Evolutionary conservation across 2,329 filamentous ascomycete species (phyloP).

Genomic region (Lachnellula arida): DNA sequence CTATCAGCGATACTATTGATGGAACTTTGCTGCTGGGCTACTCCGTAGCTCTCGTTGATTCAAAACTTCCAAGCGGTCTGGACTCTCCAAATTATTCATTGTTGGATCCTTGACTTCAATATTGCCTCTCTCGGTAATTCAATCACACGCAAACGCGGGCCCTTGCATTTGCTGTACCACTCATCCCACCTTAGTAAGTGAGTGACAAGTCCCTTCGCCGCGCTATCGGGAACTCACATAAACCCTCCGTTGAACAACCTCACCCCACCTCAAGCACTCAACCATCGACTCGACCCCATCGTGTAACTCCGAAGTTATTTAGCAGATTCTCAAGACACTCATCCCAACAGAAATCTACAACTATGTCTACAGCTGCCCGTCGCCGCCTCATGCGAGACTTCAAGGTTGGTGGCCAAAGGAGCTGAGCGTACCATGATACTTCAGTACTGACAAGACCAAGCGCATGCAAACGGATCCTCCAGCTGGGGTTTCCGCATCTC

Average conservation of each 20-base stretch:
- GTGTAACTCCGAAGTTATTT: background rate
- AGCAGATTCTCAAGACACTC: background rate
- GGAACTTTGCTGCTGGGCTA: too few species aligned
- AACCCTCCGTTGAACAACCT: constrained; percentile 7
- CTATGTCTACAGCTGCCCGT: constrained; percentile 89
- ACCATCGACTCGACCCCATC: too few species aligned
- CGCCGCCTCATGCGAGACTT: constrained; percentile 98
- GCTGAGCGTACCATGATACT: constrained; percentile 15
- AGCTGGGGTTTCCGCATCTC: constrained; percentile 92
- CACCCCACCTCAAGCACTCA: background rate
- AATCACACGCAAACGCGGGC: background rate
- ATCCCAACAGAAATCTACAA: constrained; percentile 13
- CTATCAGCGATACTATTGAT: background rate
- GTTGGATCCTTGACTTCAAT: background rate
- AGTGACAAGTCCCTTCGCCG: background rate
- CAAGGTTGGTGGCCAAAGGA: constrained; percentile 61
- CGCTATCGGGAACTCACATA: constrained; percentile 14
- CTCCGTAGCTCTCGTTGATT: too few species aligned
- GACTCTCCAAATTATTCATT: background rate
- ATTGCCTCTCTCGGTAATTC: background rate
- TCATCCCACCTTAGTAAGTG: background rate
- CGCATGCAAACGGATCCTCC: constrained; percentile 99
- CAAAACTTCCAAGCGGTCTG: background rate
- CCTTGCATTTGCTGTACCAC: constrained; percentile 4
- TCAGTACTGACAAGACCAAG: constrained; percentile 42